phyloP scores from a whole-genome alignment of 225 moss, liverwort and hornwort genomes.

The Asterella californica region DNA sequence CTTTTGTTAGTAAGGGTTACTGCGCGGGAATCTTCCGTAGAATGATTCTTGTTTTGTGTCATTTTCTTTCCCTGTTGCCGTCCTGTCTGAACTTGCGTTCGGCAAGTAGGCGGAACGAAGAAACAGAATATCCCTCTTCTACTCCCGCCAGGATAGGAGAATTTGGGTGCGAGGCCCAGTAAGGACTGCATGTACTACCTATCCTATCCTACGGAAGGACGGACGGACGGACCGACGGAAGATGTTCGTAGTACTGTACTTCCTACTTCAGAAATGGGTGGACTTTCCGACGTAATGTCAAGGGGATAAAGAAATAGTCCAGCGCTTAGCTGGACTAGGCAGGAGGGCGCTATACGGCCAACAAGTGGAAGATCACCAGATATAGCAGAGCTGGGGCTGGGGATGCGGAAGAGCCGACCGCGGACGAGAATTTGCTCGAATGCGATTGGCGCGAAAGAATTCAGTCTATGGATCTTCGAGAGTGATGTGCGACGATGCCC shows the following conservation, averaged over 20 bases:
- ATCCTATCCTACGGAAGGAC: too few relatives aligned
- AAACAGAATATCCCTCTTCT: too few relatives aligned
- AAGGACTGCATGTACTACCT: too few relatives aligned
- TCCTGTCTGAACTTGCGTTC: background rate
- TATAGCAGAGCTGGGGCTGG: background rate
- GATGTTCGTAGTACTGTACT: too few relatives aligned
- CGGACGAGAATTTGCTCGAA: background rate
- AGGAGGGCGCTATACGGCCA: background rate
- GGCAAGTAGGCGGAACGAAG: too few relatives aligned
- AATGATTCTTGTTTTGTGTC: background rate
- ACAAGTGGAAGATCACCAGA: background rate
- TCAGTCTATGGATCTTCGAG: constrained; percentile 3
- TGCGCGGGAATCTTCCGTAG: background rate
- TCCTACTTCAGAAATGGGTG: too few relatives aligned
- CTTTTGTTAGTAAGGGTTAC: too few relatives aligned
- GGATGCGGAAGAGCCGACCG: background rate
- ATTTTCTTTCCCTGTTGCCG: background rate
- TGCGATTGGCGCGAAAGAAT: background rate
- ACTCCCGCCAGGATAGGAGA: too few relatives aligned
- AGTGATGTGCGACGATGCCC: background rate
- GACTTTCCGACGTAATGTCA: too few relatives aligned
- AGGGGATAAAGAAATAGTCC: background rate
- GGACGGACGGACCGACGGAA: too few relatives aligned
- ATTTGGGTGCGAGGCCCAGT: too few relatives aligned
- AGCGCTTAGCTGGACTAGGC: background rate